phyloP scores from a whole-genome alignment of 1,139 yeast genomes.

The Yamadazyma jaroonii region DNA sequence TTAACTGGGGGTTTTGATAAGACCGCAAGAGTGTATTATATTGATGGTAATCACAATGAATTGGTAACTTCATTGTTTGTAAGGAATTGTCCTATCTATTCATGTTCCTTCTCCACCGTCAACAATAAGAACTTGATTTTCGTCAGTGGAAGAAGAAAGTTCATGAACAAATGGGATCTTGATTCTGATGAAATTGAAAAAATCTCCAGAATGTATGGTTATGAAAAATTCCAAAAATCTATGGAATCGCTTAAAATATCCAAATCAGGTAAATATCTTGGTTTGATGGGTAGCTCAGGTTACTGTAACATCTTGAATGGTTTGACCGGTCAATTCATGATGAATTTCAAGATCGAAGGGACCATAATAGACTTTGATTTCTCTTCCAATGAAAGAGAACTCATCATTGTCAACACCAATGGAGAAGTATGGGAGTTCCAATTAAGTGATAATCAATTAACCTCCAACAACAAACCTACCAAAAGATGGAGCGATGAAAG shows the following conservation, averaged over 20 bases:
- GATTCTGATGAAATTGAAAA: constrained; percentile 75
- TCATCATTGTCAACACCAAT: constrained; percentile 66
- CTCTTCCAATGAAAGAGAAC: constrained; percentile 48
- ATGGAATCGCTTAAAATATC: constrained; percentile 82
- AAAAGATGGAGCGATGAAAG: constrained; percentile 85
- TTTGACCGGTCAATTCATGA: constrained; percentile 76
- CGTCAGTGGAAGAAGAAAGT: constrained; percentile 90
- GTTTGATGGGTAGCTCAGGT: constrained; percentile 80
- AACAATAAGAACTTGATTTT: constrained; percentile 54
- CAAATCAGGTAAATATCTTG: constrained; percentile 67
- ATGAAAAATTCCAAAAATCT: constrained; percentile 78
- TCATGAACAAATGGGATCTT: constrained; percentile 90
- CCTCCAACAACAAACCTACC: constrained; percentile 33
- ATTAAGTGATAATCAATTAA: constrained; percentile 22
- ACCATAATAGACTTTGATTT: constrained; percentile 78
- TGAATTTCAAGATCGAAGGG: constrained; percentile 88
- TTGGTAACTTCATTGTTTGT: constrained; percentile 80
- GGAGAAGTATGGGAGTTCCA: constrained; percentile 94
- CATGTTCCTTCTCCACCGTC: constrained; percentile 59
- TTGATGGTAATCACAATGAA: constrained; percentile 85
- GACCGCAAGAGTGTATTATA: constrained; percentile 80
- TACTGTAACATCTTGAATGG: constrained; percentile 85
- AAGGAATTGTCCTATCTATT: constrained; percentile 74
- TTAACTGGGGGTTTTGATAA: constrained; percentile 92
- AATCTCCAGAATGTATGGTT: constrained; percentile 87